These are phyloP conservation scores for Dalbergia cultrata DNA, from an alignment of 306 rosid genomes.

Conservation along the genomic window DNA sequence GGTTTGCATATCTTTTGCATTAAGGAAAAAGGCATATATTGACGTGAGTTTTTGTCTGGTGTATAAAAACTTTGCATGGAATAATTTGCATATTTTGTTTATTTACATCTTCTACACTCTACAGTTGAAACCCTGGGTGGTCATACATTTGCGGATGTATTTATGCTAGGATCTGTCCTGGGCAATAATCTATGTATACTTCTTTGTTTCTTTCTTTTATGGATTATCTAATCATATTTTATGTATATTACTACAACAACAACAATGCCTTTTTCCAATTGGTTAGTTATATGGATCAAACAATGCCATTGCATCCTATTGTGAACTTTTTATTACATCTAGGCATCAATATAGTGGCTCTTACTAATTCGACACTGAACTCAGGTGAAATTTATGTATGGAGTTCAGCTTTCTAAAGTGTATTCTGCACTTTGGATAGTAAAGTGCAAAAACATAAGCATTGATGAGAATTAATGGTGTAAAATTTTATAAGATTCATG, in stretches of 20 bases:
- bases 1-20: conserved; percentile 10
- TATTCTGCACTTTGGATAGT: too few species aligned
- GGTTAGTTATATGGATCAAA: too few species aligned
- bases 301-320: too few species aligned
- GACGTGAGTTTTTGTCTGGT: background rate
- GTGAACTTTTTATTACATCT: too few species aligned
- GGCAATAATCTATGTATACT: background rate
- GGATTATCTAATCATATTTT: background rate
- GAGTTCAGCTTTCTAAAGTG: too few species aligned
- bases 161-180: background rate
- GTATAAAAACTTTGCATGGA: background rate
- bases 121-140: background rate
- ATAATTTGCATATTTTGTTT: background rate
- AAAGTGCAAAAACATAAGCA: too few species aligned
- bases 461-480: too few species aligned
- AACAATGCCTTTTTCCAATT: too few species aligned
- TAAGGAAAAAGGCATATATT: background rate
- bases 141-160: background rate
- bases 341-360: too few species aligned
- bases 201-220: conserved; percentile 15
- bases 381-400: too few species aligned
- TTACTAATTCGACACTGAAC: too few species aligned
- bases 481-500: too few species aligned
- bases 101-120: background rate
- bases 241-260: background rate